A percentile compares a stretch with the other conserved stretches of the same genome.
These are phyloP conservation scores for Albizia julibrissin DNA, from an alignment of 306 rosid genomes.

Conservation along the genomic window DNA sequence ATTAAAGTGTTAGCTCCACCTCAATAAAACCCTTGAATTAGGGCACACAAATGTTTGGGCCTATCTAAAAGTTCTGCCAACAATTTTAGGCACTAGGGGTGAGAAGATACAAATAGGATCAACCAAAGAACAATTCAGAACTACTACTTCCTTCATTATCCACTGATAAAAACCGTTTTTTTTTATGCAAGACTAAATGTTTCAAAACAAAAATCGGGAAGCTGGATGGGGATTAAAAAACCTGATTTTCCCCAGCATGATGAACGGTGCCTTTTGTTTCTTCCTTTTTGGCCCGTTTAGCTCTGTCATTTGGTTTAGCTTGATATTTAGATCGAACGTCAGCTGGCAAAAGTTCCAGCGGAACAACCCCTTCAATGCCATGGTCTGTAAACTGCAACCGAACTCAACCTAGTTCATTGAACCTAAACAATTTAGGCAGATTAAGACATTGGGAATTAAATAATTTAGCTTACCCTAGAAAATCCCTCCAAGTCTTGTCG, in stretches of 20 bases:
- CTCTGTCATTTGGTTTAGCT: constrained; percentile 77
- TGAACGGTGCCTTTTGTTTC: constrained; percentile 65
- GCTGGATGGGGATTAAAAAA: constrained; percentile 34
- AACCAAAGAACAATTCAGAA: constrained; percentile 17
- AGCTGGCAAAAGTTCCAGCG: constrained; percentile 83
- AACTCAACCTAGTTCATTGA: constrained; percentile 9
- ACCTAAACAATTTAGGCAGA: not conserved
- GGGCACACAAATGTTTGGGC: not conserved
- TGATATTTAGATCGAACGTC: constrained; percentile 84
- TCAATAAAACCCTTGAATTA: constrained; percentile 8
- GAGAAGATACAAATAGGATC: constrained; percentile 4
- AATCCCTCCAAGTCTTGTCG: constrained; percentile 98
- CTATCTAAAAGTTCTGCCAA: constrained; percentile 19
- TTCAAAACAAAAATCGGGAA: constrained; percentile 18
- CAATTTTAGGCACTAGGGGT: not conserved
- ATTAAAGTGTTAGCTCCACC: constrained; percentile 1
- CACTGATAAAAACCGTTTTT: not conserved
- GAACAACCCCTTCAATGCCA: constrained; percentile 93
- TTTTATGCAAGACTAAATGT: not conserved
- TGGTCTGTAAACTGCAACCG: constrained; percentile 81
- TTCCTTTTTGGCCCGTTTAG: constrained; percentile 86
- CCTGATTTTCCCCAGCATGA: constrained; percentile 90
- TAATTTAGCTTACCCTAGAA: constrained; percentile 62
- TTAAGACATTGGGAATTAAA: not conserved
- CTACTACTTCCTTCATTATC: constrained; percentile 18